A percentile compares a stretch with the other conserved stretches of the same genome.
Evolutionary conservation across 305 asterid genomes (phyloP).

Genomic region (Fraxinus xanthoxyloides): DNA sequence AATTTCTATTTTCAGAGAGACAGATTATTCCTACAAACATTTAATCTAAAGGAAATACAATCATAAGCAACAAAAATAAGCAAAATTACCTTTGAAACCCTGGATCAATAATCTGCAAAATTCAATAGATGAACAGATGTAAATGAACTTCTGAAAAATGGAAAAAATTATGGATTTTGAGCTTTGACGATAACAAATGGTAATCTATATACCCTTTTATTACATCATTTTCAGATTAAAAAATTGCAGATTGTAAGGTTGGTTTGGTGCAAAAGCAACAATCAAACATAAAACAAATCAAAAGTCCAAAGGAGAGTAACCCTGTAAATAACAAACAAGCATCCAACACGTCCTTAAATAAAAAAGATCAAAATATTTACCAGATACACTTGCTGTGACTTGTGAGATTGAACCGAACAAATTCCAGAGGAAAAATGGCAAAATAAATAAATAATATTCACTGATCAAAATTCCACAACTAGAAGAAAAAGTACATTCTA

Average conservation of each 20-base stretch:
- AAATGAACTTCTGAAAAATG: conserved; percentile 18
- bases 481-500: conserved; percentile 24
- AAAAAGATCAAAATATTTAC: conserved; percentile 17
- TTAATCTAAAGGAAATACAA: neutral
- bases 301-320: conserved; percentile 26
- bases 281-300: conserved; percentile 16
- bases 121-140: conserved; percentile 20
- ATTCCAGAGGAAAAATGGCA: neutral
- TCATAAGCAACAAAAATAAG: neutral
- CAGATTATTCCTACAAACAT: neutral
- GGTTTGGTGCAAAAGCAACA: conserved; percentile 49
- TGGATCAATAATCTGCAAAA: conserved; percentile 21
- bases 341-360: neutral
- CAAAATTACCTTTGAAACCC: neutral
- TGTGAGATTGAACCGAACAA: neutral
- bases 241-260: conserved; percentile 16
- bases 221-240: conserved; percentile 25
- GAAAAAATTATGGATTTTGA: conserved; percentile 9
- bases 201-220: conserved; percentile 24
- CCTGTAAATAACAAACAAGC: conserved; percentile 24
- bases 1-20: neutral
- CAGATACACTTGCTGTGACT: neutral
- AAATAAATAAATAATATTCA: conserved; percentile 10
- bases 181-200: conserved; percentile 33
- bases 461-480: conserved; percentile 29